A percentile compares a stretch with the other conserved stretches of the same genome.
Conservation (phyloP, 2,329 filamentous ascomycete species). For the Aciculosporium take region DNA sequence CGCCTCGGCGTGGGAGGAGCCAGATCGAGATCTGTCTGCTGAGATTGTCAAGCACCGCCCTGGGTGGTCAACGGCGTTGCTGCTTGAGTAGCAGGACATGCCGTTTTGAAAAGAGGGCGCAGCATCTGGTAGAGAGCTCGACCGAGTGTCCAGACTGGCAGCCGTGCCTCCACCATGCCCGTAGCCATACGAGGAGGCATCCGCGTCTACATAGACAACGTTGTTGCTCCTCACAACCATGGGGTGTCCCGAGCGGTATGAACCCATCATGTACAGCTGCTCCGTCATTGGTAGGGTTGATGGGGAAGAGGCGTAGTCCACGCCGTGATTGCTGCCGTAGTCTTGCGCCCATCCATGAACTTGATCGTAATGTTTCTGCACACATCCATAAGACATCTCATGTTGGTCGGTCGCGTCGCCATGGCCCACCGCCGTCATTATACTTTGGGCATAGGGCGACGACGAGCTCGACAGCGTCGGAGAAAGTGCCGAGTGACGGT, state of each 20-base stretch:
- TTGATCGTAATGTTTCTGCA: conserved; percentile 14
- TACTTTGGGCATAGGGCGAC: neutral
- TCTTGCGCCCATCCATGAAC: conserved; percentile 12
- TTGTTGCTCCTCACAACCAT: conserved; percentile 9
- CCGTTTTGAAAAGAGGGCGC: conserved; percentile 12
- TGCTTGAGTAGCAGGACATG: conserved; percentile 1
- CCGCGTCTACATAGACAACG: conserved; percentile 15
- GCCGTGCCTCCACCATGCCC: conserved; percentile 6
- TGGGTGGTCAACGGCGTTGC: conserved; percentile 3
- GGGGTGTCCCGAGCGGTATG: conserved; percentile 13
- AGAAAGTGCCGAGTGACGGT: conserved; percentile 11
- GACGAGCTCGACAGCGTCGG: neutral
- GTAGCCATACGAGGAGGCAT: conserved; percentile 15
- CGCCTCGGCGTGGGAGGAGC: neutral
- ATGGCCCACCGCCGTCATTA: conserved; percentile 1
- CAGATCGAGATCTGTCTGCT: neutral
- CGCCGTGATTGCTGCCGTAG: conserved; percentile 14
- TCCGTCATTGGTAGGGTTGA: conserved; percentile 10
- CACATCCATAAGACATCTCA: conserved; percentile 11
- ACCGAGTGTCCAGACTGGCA: conserved; percentile 9
- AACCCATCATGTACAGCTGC: conserved; percentile 13
- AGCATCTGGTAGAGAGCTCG: conserved; percentile 8
- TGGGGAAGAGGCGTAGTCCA: conserved; percentile 14
- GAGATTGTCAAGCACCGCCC: neutral
- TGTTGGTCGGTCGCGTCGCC: conserved; percentile 1